A percentile compares a stretch with the other conserved stretches of the same genome.
Evolutionary conservation across 1,284 basidiomycete genomes (phyloP).

Genomic region (Phaffia rhodozyma): DNA sequence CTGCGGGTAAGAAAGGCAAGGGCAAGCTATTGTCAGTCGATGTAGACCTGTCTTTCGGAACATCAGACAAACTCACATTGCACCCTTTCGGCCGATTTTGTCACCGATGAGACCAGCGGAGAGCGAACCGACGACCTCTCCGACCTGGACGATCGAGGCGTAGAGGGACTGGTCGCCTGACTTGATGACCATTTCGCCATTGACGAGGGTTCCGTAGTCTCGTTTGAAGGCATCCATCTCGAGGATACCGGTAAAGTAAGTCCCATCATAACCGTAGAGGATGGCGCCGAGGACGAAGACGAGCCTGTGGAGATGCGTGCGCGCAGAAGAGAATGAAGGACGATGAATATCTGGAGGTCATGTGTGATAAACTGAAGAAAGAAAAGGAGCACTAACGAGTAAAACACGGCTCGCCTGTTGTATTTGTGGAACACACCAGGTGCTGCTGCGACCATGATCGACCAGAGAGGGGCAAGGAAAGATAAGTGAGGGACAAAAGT

Average conservation of each 20-base stretch:
- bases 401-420: neutral
- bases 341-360: too few relatives aligned
- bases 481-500: neutral
- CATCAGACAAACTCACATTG: slow-evolving; percentile 25
- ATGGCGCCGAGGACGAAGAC: slow-evolving; percentile 25
- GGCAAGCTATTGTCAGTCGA: neutral
- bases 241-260: slow-evolving; percentile 34
- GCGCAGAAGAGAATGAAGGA: too few relatives aligned
- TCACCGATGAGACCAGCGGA: slow-evolving; percentile 36
- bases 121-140: slow-evolving; percentile 37
- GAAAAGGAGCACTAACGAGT: neutral
- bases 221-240: slow-evolving; percentile 27
- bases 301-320: too few relatives aligned
- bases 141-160: slow-evolving; percentile 38
- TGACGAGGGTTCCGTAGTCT: slow-evolving; percentile 26
- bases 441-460: neutral
- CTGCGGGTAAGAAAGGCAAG: neutral
- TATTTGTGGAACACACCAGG: neutral
- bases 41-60: neutral
- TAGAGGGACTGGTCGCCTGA: slow-evolving; percentile 27
- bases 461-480: neutral
- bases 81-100: slow-evolving; percentile 35
- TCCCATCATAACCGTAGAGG: slow-evolving; percentile 36
- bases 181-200: slow-evolving; percentile 18
- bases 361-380: neutral